Base-by-base conservation (phyloP, 768 basidiomycete genomes). In the Boletus sensibilis region DNA sequence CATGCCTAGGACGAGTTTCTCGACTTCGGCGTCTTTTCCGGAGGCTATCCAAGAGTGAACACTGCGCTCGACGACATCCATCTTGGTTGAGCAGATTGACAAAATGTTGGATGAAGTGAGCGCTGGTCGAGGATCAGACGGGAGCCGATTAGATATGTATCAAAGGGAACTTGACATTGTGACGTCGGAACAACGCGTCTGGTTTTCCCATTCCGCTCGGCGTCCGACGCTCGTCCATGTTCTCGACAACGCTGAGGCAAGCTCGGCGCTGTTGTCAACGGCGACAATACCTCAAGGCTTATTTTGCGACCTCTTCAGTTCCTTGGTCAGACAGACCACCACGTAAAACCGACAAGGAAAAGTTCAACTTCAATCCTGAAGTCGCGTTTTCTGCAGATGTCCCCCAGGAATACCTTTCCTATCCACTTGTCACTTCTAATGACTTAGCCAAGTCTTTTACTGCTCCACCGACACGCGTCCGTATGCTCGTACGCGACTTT, bases 401-500 rank as follows among this genome's bases (percentile, higher is more conserved):
- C 16, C 68, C 74, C 40, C 76, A 79, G 34, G 78, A 82, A 48
- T 75, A 81, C 47, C 71, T 76, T 57, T 71, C 61, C 62, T 84
- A 72, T 77, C 81, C 72, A 62, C 76, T 81, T 29, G 85, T 94
- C 58, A 85, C 86, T 10, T 88, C 93, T 21, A 86, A 86, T 62
- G 80, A 85, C 53, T 72, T 94, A 57, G 84, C 85, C 61, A 71
- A 68, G 54, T 64, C 68, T 33, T 72, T 74, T 50, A 74, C 70
- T 9, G 69, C 73, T 35, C 93, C 92, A 8, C 95, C 94, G 3
- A 82, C 75, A 43, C 78, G 84, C 51, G 94, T 95, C 53, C 92
- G 90, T 72, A 95, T 98, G 92, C 86, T 98, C 35, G 86, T 88
- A 44, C 85, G 97, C 61, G 96, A 99, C 75, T 99, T 90, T 69